These are phyloP conservation scores for Talaromyces marneffei DNA, from an alignment of 2,329 filamentous ascomycete genomes.

Conservation along the genomic window DNA sequence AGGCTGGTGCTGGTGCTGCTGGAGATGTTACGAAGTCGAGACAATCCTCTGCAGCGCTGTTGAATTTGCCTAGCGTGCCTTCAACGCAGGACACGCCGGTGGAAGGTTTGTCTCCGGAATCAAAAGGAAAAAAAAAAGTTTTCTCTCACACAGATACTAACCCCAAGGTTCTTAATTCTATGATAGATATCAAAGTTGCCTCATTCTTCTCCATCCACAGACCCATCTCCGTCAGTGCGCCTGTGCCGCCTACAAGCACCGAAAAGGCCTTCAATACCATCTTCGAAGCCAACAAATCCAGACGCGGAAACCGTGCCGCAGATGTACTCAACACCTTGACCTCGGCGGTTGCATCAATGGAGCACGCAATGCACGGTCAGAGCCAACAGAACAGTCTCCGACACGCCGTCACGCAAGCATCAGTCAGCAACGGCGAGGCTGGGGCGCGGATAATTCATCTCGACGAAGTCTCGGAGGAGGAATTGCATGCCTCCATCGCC, in stretches of 20 bases:
- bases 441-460: conserved; percentile 27
- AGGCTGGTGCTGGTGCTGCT: not conserved
- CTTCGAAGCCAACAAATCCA: conserved; percentile 58
- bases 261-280: conserved; percentile 77
- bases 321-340: conserved; percentile 62
- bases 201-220: conserved; percentile 95
- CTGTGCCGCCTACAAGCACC: conserved; percentile 66
- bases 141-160: conserved; percentile 42
- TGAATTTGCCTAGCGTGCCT: conserved; percentile 45
- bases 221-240: conserved; percentile 80
- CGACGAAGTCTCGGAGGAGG: conserved; percentile 49
- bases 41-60: conserved; percentile 31
- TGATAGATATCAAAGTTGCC: conserved; percentile 64
- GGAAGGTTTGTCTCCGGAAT: conserved; percentile 37
- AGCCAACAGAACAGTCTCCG: conserved; percentile 25
- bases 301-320: conserved; percentile 40
- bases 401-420: conserved; percentile 24
- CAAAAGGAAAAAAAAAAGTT: not conserved
- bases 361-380: conserved; percentile 33
- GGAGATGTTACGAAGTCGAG: conserved; percentile 29
- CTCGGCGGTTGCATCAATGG: conserved; percentile 41
- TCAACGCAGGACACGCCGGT: conserved; percentile 45
- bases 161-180: too few species aligned
- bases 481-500: conserved; percentile 61
- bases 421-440: conserved; percentile 17